These are phyloP conservation scores for Pseudozyma sp. DNA, from an alignment of 1,284 basidiomycete genomes.

Conservation along the genomic window DNA sequence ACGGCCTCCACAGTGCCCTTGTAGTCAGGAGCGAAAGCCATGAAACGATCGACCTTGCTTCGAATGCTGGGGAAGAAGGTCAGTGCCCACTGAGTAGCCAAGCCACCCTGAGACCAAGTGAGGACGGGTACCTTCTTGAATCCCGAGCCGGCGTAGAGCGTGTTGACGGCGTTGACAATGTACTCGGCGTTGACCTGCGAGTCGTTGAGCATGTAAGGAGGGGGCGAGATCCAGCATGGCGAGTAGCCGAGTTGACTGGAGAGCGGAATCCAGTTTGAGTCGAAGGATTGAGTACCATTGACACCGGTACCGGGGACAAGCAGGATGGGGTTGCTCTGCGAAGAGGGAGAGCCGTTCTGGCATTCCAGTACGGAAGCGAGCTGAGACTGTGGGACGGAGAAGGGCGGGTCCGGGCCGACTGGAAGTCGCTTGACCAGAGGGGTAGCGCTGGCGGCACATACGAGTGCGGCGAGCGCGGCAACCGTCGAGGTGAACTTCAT, in stretches of 20 bases:
- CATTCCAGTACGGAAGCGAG: conserved; percentile 25
- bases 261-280: conserved; percentile 45
- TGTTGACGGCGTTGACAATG: conserved; percentile 39
- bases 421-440: not conserved
- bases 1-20: conserved; percentile 27
- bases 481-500: not conserved
- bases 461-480: not conserved
- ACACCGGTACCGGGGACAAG: conserved; percentile 44
- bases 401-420: conserved; percentile 13
- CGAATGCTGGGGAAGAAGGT: conserved; percentile 45
- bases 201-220: conserved; percentile 47
- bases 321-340: conserved; percentile 35
- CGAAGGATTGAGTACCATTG: conserved; percentile 25
- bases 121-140: conserved; percentile 27
- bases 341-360: conserved; percentile 22
- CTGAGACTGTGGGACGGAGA: conserved; percentile 8
- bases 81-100: conserved; percentile 28
- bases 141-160: conserved; percentile 16
- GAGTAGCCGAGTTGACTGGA: conserved; percentile 22
- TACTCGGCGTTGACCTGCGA: conserved; percentile 43
- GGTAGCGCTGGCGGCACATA: not conserved
- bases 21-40: conserved; percentile 47
- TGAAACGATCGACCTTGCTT: conserved; percentile 17
- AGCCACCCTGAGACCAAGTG: conserved; percentile 42
- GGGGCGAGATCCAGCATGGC: conserved; percentile 41